Percentiles rank a stretch among this genome's conserved stretches.
phyloP scores from a whole-genome alignment of 225 moss, liverwort and hornwort species.

The Ulota crispa region DNA sequence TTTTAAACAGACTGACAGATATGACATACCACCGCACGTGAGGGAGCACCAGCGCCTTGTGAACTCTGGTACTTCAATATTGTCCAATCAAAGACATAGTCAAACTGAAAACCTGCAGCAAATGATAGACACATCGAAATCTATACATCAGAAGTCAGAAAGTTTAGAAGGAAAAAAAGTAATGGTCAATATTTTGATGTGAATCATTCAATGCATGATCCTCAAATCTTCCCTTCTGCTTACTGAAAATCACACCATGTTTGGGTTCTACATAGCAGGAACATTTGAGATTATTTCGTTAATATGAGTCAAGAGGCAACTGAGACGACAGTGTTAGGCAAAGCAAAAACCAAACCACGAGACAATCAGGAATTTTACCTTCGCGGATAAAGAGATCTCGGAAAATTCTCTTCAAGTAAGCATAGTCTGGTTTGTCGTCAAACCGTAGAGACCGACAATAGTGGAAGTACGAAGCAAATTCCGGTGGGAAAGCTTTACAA shows the following conservation, averaged over 20 bases:
- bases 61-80: neutral
- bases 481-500: neutral
- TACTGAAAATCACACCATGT: neutral
- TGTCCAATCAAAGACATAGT: conserved; percentile 17
- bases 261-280: neutral
- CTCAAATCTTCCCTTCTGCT: neutral
- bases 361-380: neutral
- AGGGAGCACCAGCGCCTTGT: neutral
- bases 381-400: conserved; percentile 17
- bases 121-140: neutral
- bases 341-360: neutral
- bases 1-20: neutral
- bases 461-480: conserved; percentile 11
- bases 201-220: neutral
- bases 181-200: neutral
- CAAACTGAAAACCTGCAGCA: conserved; percentile 12
- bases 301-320: neutral
- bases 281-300: neutral
- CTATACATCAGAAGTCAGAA: neutral
- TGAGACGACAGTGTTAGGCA: neutral
- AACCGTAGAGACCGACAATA: conserved; percentile 1
- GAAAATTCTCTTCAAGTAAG: conserved; percentile 1
- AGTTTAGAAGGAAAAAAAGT: neutral
- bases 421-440: neutral
- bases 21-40: neutral